Percentiles rank a stretch among this genome's conserved stretches.
These are phyloP conservation scores for Zoysia matrella DNA, from an alignment of 202 grass and related monocot species.

Conservation along the genomic window DNA sequence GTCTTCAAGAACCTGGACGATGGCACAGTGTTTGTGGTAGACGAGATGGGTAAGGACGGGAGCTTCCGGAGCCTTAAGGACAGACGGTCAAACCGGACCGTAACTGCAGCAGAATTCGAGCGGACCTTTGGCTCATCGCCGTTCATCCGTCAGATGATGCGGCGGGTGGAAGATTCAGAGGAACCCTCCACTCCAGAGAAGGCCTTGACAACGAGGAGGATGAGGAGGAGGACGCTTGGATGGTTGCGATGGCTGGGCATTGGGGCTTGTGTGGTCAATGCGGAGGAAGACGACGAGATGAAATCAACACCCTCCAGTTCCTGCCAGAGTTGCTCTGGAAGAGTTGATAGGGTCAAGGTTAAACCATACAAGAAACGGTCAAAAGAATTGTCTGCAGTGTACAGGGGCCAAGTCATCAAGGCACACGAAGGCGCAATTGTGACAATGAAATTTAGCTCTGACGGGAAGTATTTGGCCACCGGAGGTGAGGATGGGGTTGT, in stretches of 20 bases:
- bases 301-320: conserved; percentile 57
- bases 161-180: conserved; percentile 16
- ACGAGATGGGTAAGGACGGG: no score
- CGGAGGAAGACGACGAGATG: conserved; percentile 52
- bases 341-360: conserved; percentile 63
- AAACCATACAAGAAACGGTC: conserved; percentile 72
- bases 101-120: no score
- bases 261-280: conserved; percentile 54
- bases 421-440: no score
- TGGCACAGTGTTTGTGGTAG: no score
- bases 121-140: no score
- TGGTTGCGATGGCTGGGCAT: conserved; percentile 80
- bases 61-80: no score
- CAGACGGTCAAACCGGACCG: no score
- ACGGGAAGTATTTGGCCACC: conserved; percentile 59
- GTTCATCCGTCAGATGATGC: no score
- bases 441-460: background rate
- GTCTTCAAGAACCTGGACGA: no score
- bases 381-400: conserved; percentile 85
- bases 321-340: conserved; percentile 21
- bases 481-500: conserved; percentile 87
- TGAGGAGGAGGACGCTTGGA: conserved; percentile 44
- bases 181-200: conserved; percentile 53
- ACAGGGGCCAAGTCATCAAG: conserved; percentile 48
- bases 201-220: background rate